Conservation (phyloP, 306 rosid genomes). For the Pterocarpus macrocarpus region DNA sequence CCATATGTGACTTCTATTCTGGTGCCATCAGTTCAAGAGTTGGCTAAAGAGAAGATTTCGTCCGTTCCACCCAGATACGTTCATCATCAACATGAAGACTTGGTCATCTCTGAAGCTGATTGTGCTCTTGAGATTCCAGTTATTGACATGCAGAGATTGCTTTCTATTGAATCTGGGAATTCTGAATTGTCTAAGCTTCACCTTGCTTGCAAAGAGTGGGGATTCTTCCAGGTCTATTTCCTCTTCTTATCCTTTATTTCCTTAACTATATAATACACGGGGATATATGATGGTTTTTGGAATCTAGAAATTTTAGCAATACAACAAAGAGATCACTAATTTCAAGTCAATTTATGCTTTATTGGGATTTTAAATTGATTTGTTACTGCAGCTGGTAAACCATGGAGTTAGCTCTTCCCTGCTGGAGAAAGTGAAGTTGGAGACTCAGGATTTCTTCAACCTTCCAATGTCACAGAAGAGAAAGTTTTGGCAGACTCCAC, state of each 20-base stretch:
- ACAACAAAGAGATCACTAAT: no score
- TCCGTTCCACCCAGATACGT: constrained; percentile 41
- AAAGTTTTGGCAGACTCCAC: constrained; percentile 56
- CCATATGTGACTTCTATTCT: background rate
- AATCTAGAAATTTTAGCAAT: no score
- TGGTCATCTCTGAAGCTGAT: background rate
- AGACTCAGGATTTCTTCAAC: constrained; percentile 50
- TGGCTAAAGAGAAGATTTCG: constrained; percentile 12
- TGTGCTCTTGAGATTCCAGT: constrained; percentile 38
- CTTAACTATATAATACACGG: no score
- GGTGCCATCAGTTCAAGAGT: constrained; percentile 43
- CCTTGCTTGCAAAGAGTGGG: background rate
- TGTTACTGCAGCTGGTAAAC: constrained; percentile 56
- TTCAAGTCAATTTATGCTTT: no score
- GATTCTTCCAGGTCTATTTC: no score
- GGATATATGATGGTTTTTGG: no score
- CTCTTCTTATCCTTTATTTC: background rate
- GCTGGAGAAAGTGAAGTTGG: constrained; percentile 48
- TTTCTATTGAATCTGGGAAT: constrained; percentile 10
- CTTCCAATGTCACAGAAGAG: constrained; percentile 66
- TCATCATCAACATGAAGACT: background rate
- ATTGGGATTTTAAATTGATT: background rate
- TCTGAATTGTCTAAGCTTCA: constrained; percentile 55
- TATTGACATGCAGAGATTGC: constrained; percentile 46
- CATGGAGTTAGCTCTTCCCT: constrained; percentile 59